Evolutionary conservation across 495 filamentous ascomycete genomes (phyloP).

Genomic region (Hypoxylon lienhwacheense): DNA sequence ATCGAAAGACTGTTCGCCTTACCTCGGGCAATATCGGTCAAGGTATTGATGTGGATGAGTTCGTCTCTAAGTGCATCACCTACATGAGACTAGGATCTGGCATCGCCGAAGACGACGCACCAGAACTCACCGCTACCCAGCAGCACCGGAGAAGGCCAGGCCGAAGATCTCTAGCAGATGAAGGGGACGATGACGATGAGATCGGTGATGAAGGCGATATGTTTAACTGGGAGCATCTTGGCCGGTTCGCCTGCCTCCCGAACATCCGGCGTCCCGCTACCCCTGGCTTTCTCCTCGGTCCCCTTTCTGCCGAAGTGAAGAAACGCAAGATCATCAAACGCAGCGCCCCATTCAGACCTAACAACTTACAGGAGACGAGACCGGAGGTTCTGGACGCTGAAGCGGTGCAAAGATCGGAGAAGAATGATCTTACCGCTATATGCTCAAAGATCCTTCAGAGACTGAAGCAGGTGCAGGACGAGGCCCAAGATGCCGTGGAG

Average conservation of each 20-base stretch:
- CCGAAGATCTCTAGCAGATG: constrained; percentile 34
- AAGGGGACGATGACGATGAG: constrained; percentile 54
- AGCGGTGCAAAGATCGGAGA: constrained; percentile 72
- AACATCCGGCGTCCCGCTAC: constrained; percentile 73
- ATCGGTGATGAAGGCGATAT: constrained; percentile 73
- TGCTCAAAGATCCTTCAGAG: constrained; percentile 65
- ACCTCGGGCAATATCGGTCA: constrained; percentile 67
- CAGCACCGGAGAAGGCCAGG: constrained; percentile 42
- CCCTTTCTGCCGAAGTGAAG: constrained; percentile 85
- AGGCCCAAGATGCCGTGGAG: constrained; percentile 48
- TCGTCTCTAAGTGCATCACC: constrained; percentile 84
- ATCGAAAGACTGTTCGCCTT: constrained; percentile 70
- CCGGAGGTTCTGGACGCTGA: constrained; percentile 72
- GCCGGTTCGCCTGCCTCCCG: constrained; percentile 71
- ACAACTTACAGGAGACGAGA: constrained; percentile 64
- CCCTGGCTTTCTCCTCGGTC: constrained; percentile 84
- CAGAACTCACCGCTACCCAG: constrained; percentile 51
- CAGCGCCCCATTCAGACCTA: constrained; percentile 61
- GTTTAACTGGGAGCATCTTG: constrained; percentile 86
- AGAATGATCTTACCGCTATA: constrained; percentile 68
- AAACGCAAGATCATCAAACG: constrained; percentile 67
- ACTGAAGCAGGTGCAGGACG: constrained; percentile 43
- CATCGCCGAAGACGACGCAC: constrained; percentile 45
- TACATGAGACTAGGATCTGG: constrained; percentile 74
- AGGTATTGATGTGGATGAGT: constrained; percentile 88